Percentiles rank a stretch among this genome's conserved stretches.
These are phyloP conservation scores for Colletotrichum australisinense DNA, from an alignment of 2,329 filamentous ascomycete genomes.

Conservation along the genomic window DNA sequence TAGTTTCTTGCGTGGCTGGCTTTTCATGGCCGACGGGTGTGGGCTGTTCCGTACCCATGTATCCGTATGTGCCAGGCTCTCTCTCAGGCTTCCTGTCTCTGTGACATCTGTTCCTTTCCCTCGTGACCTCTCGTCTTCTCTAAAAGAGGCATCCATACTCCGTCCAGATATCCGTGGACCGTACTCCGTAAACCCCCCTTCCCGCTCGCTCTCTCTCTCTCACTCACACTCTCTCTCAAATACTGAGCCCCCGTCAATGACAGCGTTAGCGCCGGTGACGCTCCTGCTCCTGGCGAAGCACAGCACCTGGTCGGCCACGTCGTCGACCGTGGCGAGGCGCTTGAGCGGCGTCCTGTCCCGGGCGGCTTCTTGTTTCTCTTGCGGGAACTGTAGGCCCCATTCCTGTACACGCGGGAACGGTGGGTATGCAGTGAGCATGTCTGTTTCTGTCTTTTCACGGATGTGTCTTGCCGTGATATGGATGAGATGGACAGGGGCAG, in stretches of 20 bases:
- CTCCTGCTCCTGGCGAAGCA: constrained; percentile 59
- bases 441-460: not conserved
- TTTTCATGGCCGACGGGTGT: too few relatives aligned
- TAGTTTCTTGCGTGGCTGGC: too few relatives aligned
- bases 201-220: too few relatives aligned
- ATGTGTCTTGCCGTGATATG: not conserved
- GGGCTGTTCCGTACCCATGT: too few relatives aligned
- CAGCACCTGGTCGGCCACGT: constrained; percentile 65
- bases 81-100: too few relatives aligned
- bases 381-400: constrained; percentile 55
- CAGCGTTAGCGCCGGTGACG: constrained; percentile 63
- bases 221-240: not conserved
- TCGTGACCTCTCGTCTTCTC: too few relatives aligned
- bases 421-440: constrained; percentile 19
- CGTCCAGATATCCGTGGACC: too few relatives aligned
- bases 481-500: not conserved
- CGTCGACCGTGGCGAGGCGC: constrained; percentile 63
- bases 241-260: constrained; percentile 54
- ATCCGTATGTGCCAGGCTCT: too few relatives aligned
- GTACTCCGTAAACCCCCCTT: too few relatives aligned
- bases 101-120: too few relatives aligned
- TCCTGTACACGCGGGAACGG: not conserved
- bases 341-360: constrained; percentile 70
- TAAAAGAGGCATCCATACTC: too few relatives aligned
- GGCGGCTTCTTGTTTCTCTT: constrained; percentile 65